phyloP scores from a whole-genome alignment of 2,329 filamentous ascomycete species.

The Remersonia thermophila region DNA sequence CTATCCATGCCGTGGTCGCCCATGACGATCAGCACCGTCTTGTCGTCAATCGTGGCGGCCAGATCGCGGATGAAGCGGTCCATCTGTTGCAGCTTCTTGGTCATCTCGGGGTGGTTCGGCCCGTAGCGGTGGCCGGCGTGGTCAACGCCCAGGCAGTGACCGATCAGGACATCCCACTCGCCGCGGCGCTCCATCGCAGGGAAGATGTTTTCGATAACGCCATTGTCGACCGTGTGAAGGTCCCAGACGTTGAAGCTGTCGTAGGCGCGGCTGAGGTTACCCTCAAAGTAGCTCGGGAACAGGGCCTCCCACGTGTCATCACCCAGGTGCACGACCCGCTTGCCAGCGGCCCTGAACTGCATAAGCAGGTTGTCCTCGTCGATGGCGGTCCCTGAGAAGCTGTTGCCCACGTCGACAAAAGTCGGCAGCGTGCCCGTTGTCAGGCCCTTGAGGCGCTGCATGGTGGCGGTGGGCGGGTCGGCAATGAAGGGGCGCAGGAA shows the following conservation, averaged over 20 bases:
- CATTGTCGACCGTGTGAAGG: slow-evolving; percentile 90
- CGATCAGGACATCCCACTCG: slow-evolving; percentile 90
- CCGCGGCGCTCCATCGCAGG: slow-evolving; percentile 60
- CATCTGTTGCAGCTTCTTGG: slow-evolving; percentile 84
- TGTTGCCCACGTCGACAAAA: slow-evolving; percentile 86
- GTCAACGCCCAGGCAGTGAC: slow-evolving; percentile 88
- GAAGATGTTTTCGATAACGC: slow-evolving; percentile 81
- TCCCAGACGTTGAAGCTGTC: slow-evolving; percentile 99
- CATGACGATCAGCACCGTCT: slow-evolving; percentile 87
- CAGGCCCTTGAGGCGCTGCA: slow-evolving; percentile 84
- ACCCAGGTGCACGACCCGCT: slow-evolving; percentile 84
- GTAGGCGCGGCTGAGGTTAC: slow-evolving; percentile 74
- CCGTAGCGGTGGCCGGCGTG: slow-evolving; percentile 95
- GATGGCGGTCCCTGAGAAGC: slow-evolving; percentile 89
- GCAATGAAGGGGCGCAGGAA: slow-evolving; percentile 92
- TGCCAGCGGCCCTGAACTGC: slow-evolving; percentile 50
- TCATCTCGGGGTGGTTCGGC: slow-evolving; percentile 85
- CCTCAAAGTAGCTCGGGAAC: slow-evolving; percentile 87
- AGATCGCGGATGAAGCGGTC: slow-evolving; percentile 64
- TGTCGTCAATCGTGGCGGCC: slow-evolving; percentile 60
- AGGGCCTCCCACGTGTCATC: slow-evolving; percentile 94
- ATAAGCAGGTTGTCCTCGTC: slow-evolving; percentile 75
- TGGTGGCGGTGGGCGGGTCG: slow-evolving; percentile 85
- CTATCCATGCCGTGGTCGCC: slow-evolving; percentile 98
- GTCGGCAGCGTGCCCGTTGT: slow-evolving; percentile 93